Evolutionary conservation across 2,329 filamentous ascomycete genomes (phyloP), one percentile per base, ranked within the genome.

Genomic region (Arthrobotrys sinensis): DNA sequence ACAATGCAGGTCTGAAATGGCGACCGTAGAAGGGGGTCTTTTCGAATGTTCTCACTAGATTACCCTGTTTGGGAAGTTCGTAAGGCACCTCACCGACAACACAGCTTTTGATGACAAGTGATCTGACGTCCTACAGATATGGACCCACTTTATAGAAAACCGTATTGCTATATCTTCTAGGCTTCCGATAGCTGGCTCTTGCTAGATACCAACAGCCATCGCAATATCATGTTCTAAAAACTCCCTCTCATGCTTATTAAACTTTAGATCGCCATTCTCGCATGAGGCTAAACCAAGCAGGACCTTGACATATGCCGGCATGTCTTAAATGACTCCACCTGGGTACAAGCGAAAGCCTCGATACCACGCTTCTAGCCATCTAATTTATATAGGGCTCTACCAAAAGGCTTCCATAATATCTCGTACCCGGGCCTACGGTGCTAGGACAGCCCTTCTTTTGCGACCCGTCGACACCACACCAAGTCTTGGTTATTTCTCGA

Each of bases 61-160:
- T 75, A 28, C 62, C 70, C 63, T 21, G 24, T 66, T 75, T 32
- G 5, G 70, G 70, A 60, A 67, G 62, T 67, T 75, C n/a, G 16
- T 0, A 14, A 32, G 52, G 70, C 68, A 57, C 16, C 12, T 53
- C 68, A 10, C 3, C 46, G 16, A 38, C 62, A 67, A 72, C 68
- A 48, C 68, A 1, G 34, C 60, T 53, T 24, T 28, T 32, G 21
- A 43, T 10, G 21, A 28, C 16, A 32, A n/a, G 3, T 52, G 16
- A n/a, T 46, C 28, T 34, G 57, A 55, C 57, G 16, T 65, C 19
- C 43, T 45, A 16, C 28, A 52, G 11, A 32, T 3, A 28, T 28
- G 48, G 21, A 32, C 48, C 32, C 32, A 11, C 14, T 11, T 57
- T 57, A 12, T 11, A 24, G 1, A 48, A 1, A 21, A 5, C 12